Base-by-base conservation (phyloP, 2,329 filamentous ascomycete genomes). In the Blastomyces parvus region DNA sequence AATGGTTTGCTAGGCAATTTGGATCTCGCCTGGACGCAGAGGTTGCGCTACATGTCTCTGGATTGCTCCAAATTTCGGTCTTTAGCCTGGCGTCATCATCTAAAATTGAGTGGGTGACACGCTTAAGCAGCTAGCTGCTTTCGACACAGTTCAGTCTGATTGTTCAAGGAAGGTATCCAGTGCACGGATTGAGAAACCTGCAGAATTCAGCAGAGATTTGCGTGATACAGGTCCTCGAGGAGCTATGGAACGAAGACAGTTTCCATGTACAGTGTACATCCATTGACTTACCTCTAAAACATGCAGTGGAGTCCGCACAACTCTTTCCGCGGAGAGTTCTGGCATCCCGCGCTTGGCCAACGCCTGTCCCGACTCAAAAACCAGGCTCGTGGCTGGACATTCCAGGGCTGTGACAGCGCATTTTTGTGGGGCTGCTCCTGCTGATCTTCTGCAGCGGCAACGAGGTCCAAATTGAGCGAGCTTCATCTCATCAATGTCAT, bases 1-100 rank as follows among this genome's bases (percentile, higher is more conserved):
- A 22, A 33, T 59, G 58, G 25, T 59, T 59, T 22, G 57, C 22
- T 48, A 42, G 30, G 25, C 14, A 19, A 59, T 59, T 59, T 48
- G 42, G 48, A 59, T 13, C 7, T 33, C 27, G 42, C 25, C 58
- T 48, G 44, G 25, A 36, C 9, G 7, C 19, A n/a, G 46, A 22
- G 58, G 9, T 36, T 22, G 17, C 17, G 9, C 25, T 30, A 19
- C 53, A 56, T 33, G 30, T 27, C 38, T 44, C 19, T 19, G 25
- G 36, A 11, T 33, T 36, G 42, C 27, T 48, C 42, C 25, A 48
- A 59, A 59, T 25, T 59, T 59, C 19, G 40, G 56, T 40, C 14
- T 42, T 58, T 17, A 40, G 14, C 9, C 25, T 52, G 5, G 13
- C 13, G 25, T 14, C 48, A 52, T 52, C 5, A 14, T 52, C 25